Evolutionary conservation across 2,329 filamentous ascomycete species (phyloP).

Genomic region (Daldinia sp.): DNA sequence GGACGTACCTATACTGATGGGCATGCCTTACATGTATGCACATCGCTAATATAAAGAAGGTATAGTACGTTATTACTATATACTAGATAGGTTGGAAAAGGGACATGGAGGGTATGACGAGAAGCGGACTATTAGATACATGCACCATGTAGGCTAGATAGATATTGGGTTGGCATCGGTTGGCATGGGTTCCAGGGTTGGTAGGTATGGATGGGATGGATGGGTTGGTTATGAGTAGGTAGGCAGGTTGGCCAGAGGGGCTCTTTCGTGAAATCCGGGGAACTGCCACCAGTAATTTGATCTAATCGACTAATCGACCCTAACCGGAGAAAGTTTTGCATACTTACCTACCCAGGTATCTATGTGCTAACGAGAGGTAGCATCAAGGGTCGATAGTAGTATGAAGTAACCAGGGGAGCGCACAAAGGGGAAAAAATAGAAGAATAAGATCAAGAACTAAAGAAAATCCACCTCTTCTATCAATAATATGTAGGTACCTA

Average conservation of each 20-base stretch:
- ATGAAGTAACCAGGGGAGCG: neutral
- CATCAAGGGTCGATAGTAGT: neutral
- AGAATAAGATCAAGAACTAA: slow-evolving; percentile 5
- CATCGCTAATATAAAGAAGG: slow-evolving; percentile 14
- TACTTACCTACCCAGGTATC: slow-evolving; percentile 12
- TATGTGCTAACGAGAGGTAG: slow-evolving; percentile 19
- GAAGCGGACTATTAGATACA: slow-evolving; percentile 23
- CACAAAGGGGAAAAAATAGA: neutral
- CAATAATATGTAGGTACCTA: neutral
- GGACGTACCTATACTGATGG: too few species aligned
- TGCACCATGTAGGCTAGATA: too few species aligned
- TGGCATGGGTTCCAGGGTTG: neutral
- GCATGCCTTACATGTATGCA: slow-evolving; percentile 7
- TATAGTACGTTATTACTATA: neutral
- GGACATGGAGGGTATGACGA: slow-evolving; percentile 35
- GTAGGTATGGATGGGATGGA: neutral
- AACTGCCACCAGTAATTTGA: slow-evolving; percentile 26
- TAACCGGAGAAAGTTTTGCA: slow-evolving; percentile 22
- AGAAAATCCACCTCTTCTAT: neutral
- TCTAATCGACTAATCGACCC: slow-evolving; percentile 12
- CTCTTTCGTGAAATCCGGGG: slow-evolving; percentile 38
- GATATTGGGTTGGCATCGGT: neutral
- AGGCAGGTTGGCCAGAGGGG: slow-evolving; percentile 16
- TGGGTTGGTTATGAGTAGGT: neutral
- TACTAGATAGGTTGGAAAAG: slow-evolving; percentile 4